Evolutionary conservation across 805 yeast genomes (phyloP), one percentile per base, ranked within the genome.

Genomic region (Yamadazyma kitorensis): DNA sequence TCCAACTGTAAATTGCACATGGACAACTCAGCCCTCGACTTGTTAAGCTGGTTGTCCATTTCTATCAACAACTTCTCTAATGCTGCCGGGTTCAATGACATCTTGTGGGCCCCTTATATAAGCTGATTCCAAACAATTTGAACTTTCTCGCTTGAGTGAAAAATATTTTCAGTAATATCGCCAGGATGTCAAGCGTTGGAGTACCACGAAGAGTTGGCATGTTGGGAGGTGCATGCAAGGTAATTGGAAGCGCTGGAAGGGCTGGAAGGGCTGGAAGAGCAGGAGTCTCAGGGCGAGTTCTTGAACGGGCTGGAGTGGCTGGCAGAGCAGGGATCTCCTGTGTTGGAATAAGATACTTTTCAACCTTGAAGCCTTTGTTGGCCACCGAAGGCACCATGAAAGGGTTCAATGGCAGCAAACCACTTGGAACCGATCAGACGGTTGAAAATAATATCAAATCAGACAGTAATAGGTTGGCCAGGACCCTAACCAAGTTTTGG

Each of bases 401-500:
- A 9, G 28, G 44, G 7, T 29, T 42, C 23, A 30, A 33, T 14
- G 27, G 40, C 0, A 23, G 42, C 8, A 26, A 30, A 16, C 45
- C 54, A 1, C 41, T 57, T 24, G 61, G 58, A 9, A 27, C 25
- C 18, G 62, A 55, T 33, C 44, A 42, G 17, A 59, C 78, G 1
- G 44, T 72, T 2, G 86, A 81, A 47, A 64, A 69, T 37, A 82
- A 78, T 44, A 44, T 62, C 16, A 52, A 55, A 33, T 62, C 85
- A 0, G 87, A 83, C 44, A 75, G 93, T 3, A 85, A 83, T 54
- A 68, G 84, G 48, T 59, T 82, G 26, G 74, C 82, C 25, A 81
- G 79, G 52, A 82, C 93, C 0, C 59, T 82, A 35, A 66, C 75
- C 30, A 80, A 77, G 55, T 87, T 88, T 57, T 88, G 96, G 96